Evolutionary conservation across 2,329 filamentous ascomycete genomes (phyloP), one percentile per base, ranked within the genome.

Genomic region (Claviceps africana): DNA sequence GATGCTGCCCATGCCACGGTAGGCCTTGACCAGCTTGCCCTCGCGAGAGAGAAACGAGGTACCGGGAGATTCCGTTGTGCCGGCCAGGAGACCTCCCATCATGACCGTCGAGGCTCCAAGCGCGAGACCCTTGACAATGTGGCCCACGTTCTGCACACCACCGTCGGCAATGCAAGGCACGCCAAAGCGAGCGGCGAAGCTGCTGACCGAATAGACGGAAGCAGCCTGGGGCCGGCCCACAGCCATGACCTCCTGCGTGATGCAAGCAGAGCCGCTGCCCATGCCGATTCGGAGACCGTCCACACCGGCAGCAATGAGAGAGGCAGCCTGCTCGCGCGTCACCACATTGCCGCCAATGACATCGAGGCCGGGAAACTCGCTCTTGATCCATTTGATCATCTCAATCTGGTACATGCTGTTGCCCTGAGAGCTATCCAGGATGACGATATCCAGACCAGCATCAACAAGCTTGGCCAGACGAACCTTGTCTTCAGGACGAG

Each of bases 191-290:
- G 86, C 86, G 50, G 93, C 91, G 63, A 98, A 98, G 51, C 81
- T 76, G 63, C 87, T 84, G 62, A 98, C 93, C 60, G 84, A 87
- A 76, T 86, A 89, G 55, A 98, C 91, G 44, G 93, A 84, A 30
- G 90, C 88, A 43, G 94, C 93, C 73, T 98, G 93, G 53, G 93
- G 93, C 63, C 93, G 86, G 55, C 94, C 93, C 48, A 98, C 91
- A 60, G 93, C 93, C 93, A 98, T 98, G 66, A 98, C 94, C 74
- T 98, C 93, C 72, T 98, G 93, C 53, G 93, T 98, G 62, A 98
- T 98, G 72, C 93, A 98, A 65, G 93, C 93, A 65, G 88, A 95
- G 65, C 93, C 93, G 66, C 88, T 95, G 61, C 93, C 93, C 93
- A 98, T 98, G 67, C 93, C 93, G 65, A 98, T 98, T 67, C 93